These are phyloP conservation scores for Fusarium oligoseptatum DNA, from an alignment of 2,329 filamentous ascomycete species.

Conservation along the genomic window DNA sequence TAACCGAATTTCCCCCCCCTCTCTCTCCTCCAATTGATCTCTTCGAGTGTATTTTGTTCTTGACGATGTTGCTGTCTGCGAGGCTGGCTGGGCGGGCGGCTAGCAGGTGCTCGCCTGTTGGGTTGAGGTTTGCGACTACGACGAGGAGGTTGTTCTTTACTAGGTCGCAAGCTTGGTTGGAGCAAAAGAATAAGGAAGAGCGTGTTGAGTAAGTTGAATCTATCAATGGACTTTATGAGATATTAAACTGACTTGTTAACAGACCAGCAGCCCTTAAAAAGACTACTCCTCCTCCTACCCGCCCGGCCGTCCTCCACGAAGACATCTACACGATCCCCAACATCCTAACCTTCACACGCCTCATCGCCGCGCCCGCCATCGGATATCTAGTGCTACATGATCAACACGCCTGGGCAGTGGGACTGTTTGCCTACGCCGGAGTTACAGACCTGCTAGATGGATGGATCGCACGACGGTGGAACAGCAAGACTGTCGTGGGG, in stretches of 20 bases:
- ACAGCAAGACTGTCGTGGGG: slow-evolving; percentile 92
- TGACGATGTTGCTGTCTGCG: slow-evolving; percentile 26
- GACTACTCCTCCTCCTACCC: not conserved
- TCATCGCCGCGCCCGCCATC: slow-evolving; percentile 84
- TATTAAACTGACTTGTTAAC: not conserved
- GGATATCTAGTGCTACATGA: slow-evolving; percentile 92
- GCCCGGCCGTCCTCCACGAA: slow-evolving; percentile 64
- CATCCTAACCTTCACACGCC: slow-evolving; percentile 87
- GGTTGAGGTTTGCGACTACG: slow-evolving; percentile 19
- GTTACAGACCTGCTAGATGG: slow-evolving; percentile 94
- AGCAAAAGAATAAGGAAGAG: slow-evolving; percentile 30
- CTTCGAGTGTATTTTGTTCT: not conserved
- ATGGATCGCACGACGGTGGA: slow-evolving; percentile 90
- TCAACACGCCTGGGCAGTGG: slow-evolving; percentile 81
- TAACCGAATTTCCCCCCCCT: not conserved
- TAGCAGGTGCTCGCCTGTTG: slow-evolving; percentile 7
- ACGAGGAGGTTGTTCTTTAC: slow-evolving; percentile 39
- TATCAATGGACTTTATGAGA: not conserved
- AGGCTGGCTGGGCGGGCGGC: slow-evolving; percentile 32
- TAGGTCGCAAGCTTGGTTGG: slow-evolving; percentile 36
- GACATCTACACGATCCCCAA: slow-evolving; percentile 99
- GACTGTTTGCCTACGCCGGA: slow-evolving; percentile 91
- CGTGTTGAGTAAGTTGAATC: slow-evolving; percentile 4
- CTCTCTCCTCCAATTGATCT: not conserved
- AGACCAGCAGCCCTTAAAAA: slow-evolving; percentile 2